Evolutionary conservation across 2,329 filamentous ascomycete genomes (phyloP).

Genomic region (Arthrobotrys sphaeroides): DNA sequence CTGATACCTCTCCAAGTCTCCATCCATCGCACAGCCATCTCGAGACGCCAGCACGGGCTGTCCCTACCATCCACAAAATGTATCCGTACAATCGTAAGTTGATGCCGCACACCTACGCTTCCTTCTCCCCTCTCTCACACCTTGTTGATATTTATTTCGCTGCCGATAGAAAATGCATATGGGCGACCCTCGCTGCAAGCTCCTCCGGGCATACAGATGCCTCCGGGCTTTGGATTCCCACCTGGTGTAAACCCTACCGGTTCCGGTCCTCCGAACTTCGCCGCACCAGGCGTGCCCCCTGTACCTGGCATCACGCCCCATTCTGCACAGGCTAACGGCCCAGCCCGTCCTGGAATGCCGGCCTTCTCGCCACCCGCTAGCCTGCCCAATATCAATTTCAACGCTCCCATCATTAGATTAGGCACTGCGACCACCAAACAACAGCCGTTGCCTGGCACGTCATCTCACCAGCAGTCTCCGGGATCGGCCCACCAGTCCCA

Average conservation of each 20-base stretch:
- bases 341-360: conserved; percentile 74
- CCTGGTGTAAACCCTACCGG: conserved; percentile 55
- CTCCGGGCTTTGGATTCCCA: conserved; percentile 53
- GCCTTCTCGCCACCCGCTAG: conserved; percentile 88
- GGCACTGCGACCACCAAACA: conserved; percentile 79
- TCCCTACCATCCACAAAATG: conserved; percentile 38
- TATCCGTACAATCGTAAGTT: conserved; percentile 58
- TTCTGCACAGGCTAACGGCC: conserved; percentile 78
- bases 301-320: conserved; percentile 80
- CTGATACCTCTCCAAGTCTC: neutral
- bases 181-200: conserved; percentile 57
- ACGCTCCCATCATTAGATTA: conserved; percentile 91
- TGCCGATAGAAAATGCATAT: conserved; percentile 53
- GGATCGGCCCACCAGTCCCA: conserved; percentile 5
- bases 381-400: conserved; percentile 98
- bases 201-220: conserved; percentile 56
- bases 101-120: neutral
- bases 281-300: conserved; percentile 79
- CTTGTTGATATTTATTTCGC: neutral
- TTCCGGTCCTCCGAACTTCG: conserved; percentile 60
- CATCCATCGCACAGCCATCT: neutral
- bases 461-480: conserved; percentile 20
- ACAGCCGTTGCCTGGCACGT: conserved; percentile 15
- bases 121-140: neutral
- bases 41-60: neutral